Conservation (phyloP, 2,329 filamentous ascomycete species). For the Claviceps fusiformis region DNA sequence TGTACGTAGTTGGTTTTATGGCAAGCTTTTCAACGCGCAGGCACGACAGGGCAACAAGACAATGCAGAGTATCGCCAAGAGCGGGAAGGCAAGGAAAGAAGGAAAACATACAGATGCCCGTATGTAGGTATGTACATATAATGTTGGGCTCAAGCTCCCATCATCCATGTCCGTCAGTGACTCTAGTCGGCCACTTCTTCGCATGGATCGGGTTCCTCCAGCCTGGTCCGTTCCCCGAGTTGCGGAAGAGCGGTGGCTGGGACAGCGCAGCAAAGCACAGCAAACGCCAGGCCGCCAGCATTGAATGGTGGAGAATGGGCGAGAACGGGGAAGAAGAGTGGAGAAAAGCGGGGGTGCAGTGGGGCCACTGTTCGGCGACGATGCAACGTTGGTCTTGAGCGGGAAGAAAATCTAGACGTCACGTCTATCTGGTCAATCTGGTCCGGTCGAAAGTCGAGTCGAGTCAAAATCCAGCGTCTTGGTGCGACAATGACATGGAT, state of each 20-base stretch:
- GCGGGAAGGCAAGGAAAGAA: neutral
- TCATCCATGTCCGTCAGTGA: neutral
- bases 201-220: neutral
- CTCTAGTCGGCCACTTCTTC: neutral
- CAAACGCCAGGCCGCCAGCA: neutral
- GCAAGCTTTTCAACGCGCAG: neutral
- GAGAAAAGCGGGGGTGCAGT: no score
- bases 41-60: neutral
- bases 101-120: neutral
- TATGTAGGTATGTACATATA: neutral
- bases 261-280: neutral
- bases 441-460: no score
- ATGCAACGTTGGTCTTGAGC: no score
- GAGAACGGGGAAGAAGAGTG: no score
- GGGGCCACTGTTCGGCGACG: no score
- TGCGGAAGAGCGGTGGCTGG: neutral
- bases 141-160: conserved; percentile 1
- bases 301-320: no score
- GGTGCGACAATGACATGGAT: neutral
- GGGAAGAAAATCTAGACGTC: no score
- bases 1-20: neutral
- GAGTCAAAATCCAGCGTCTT: neutral
- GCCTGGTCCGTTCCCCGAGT: neutral
- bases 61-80: neutral
- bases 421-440: neutral